These are phyloP conservation scores for Chaetomium olivaceum DNA, from an alignment of 2,329 filamentous ascomycete genomes.

Conservation along the genomic window DNA sequence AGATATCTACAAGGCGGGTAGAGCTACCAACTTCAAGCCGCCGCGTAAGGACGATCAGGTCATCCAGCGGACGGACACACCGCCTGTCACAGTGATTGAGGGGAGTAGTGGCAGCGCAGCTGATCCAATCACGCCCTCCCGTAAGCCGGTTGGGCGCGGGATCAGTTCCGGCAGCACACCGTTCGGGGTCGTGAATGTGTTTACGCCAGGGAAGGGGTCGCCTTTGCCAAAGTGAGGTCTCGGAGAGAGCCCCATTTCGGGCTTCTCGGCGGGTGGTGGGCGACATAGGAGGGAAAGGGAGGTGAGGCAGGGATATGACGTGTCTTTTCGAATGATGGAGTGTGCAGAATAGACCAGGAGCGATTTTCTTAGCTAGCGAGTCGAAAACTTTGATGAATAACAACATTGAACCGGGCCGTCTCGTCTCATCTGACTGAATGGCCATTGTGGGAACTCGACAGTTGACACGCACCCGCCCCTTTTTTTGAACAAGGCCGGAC, in stretches of 20 bases:
- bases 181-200: slow-evolving; percentile 22
- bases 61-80: slow-evolving; percentile 54
- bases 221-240: slow-evolving; percentile 16
- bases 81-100: slow-evolving; percentile 44
- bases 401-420: neutral
- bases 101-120: slow-evolving; percentile 33
- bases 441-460: neutral
- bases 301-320: neutral
- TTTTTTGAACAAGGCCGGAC: neutral
- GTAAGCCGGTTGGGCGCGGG: slow-evolving; percentile 22
- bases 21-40: slow-evolving; percentile 54
- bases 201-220: slow-evolving; percentile 22
- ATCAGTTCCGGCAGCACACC: slow-evolving; percentile 5
- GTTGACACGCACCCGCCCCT: neutral
- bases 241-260: neutral
- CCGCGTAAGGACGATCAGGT: slow-evolving; percentile 49
- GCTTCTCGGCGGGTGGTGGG: neutral
- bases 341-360: neutral
- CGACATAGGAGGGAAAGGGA: neutral
- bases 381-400: neutral
- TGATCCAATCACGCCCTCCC: slow-evolving; percentile 27
- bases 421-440: neutral
- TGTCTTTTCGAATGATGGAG: neutral
- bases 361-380: neutral
- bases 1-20: slow-evolving; percentile 69